Percentiles rank a stretch among this genome's conserved stretches.
These are phyloP conservation scores for Alternaria triticimaculans DNA, from an alignment of 2,329 filamentous ascomycete genomes.

Conservation along the genomic window DNA sequence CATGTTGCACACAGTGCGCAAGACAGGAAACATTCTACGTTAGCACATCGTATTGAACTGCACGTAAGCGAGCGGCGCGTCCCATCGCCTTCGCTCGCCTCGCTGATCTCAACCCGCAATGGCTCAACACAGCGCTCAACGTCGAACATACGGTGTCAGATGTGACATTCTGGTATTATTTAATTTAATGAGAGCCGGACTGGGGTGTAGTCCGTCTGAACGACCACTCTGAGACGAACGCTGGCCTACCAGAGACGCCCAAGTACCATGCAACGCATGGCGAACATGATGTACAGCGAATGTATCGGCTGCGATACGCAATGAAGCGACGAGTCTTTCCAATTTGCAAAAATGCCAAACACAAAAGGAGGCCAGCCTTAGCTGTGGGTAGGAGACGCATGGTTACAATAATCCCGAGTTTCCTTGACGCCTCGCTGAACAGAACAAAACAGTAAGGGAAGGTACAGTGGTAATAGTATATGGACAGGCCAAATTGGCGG, in stretches of 20 bases:
- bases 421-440: conserved; percentile 38
- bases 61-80: neutral
- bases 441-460: conserved; percentile 12
- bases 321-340: conserved; percentile 14
- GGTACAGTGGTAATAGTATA: conserved; percentile 22
- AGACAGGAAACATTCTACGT: neutral
- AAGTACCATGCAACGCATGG: conserved; percentile 4
- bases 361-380: conserved; percentile 20
- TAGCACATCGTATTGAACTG: neutral
- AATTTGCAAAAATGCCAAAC: conserved; percentile 12
- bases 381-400: conserved; percentile 16
- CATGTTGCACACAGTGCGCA: neutral
- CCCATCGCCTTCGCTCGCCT: neutral
- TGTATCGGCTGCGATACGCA: conserved; percentile 30
- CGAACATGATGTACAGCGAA: conserved; percentile 28
- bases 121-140: neutral
- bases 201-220: neutral
- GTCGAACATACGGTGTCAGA: neutral
- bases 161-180: neutral
- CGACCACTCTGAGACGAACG: neutral
- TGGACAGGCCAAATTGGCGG: conserved; percentile 11
- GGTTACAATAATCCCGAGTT: conserved; percentile 20
- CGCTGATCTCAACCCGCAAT: neutral
- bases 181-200: neutral
- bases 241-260: conserved; percentile 2